Conservation (phyloP, 164 flowering plant species). For the Liquidambar formosana region DNA sequence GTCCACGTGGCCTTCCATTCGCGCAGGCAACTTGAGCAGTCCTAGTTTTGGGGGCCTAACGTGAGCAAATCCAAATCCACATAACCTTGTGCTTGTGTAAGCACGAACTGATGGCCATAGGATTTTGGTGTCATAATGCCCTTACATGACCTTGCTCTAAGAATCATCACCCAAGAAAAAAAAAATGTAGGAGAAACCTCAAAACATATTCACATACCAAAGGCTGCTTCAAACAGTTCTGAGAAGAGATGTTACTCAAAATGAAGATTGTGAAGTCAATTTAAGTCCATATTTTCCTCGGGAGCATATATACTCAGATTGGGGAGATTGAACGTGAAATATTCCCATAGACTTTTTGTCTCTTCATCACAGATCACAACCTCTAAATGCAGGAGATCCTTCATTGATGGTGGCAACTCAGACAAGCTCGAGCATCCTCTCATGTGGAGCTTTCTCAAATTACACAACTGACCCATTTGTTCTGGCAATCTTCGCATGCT, state of each 20-base stretch:
- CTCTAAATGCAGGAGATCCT: slow-evolving; percentile 21
- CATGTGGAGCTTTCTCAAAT: slow-evolving; percentile 30
- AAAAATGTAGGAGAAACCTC: no score
- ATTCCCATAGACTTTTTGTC: slow-evolving; percentile 25
- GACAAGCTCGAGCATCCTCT: slow-evolving; percentile 23
- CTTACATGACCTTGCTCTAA: no score
- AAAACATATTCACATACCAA: no score
- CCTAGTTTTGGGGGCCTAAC: no score
- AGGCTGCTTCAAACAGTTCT: no score
- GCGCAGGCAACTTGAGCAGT: no score
- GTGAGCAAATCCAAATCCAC: no score
- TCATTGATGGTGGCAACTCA: slow-evolving; percentile 27
- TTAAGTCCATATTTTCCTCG: slow-evolving; percentile 23
- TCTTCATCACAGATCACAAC: slow-evolving; percentile 39
- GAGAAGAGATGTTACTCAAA: not conserved
- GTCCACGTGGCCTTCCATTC: no score
- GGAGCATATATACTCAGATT: slow-evolving; percentile 16
- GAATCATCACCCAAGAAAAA: no score
- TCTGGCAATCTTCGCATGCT: slow-evolving; percentile 27
- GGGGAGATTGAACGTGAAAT: not conserved
- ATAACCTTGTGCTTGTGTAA: no score
- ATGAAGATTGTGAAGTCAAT: slow-evolving; percentile 23
- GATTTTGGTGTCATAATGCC: no score
- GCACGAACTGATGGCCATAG: no score
- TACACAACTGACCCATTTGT: slow-evolving; percentile 25